Conservation (phyloP, 768 basidiomycete genomes). For the Brasilioporus rufonigricans region DNA sequence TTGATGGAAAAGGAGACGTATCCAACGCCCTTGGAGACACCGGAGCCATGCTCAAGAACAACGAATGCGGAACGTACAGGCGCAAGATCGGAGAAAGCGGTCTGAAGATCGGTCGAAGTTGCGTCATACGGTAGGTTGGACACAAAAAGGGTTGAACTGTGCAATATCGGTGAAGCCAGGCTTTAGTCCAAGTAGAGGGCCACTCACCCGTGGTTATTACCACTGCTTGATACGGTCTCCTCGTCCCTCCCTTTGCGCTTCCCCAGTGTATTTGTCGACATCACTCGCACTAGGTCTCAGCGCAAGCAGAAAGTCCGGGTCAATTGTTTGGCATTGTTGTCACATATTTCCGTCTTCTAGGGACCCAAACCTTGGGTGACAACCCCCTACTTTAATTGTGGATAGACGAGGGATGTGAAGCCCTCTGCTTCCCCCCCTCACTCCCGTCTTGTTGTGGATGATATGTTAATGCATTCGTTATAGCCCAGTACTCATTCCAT, state of each 20-base stretch:
- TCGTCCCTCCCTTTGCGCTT: constrained; percentile 30
- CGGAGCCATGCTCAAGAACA: constrained; percentile 73
- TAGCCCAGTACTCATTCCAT: too few relatives aligned
- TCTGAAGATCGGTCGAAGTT: constrained; percentile 87
- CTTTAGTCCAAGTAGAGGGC: neutral
- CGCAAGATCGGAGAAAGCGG: constrained; percentile 92
- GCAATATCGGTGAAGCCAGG: neutral
- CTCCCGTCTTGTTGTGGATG: too few relatives aligned
- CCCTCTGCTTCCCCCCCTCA: too few relatives aligned
- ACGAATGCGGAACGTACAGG: constrained; percentile 94
- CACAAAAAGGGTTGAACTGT: constrained; percentile 85
- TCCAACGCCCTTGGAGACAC: constrained; percentile 90
- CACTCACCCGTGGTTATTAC: constrained; percentile 24
- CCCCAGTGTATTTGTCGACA: constrained; percentile 18
- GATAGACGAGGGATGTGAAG: too few relatives aligned
- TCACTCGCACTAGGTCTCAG: neutral
- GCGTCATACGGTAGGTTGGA: constrained; percentile 90
- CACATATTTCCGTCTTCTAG: too few relatives aligned
- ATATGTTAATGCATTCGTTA: too few relatives aligned
- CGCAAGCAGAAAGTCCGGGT: too few relatives aligned
- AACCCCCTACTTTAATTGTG: too few relatives aligned
- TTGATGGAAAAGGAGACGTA: constrained; percentile 90
- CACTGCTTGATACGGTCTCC: neutral
- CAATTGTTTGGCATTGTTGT: too few relatives aligned
- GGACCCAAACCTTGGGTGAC: too few relatives aligned